Conservation (phyloP, 805 yeast genomes). For the Barnettozyma wickerhamii region DNA sequence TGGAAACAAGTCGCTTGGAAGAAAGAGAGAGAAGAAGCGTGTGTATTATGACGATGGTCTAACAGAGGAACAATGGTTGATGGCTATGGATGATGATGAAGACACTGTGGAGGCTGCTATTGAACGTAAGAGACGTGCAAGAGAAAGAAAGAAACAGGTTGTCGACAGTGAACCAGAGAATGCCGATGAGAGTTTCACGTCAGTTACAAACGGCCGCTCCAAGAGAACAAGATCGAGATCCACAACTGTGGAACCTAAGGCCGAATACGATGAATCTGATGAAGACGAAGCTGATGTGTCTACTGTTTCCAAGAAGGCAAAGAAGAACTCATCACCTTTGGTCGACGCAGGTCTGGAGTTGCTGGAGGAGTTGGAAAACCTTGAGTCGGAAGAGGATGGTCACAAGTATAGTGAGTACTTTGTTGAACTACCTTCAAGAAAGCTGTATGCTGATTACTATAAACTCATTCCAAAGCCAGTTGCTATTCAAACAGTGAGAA, state of each 20-base stretch:
- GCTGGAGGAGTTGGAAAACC: constrained; percentile 39
- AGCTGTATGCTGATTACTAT: constrained; percentile 83
- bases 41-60: constrained; percentile 75
- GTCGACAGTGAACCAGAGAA: constrained; percentile 6
- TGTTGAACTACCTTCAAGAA: constrained; percentile 64
- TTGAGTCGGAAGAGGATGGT: constrained; percentile 41
- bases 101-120: constrained; percentile 35
- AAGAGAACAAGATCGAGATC: constrained; percentile 25
- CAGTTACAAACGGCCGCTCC: constrained; percentile 13
- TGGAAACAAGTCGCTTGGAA: constrained; percentile 53
- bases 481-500: constrained; percentile 58
- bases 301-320: constrained; percentile 17
- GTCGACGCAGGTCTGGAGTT: constrained; percentile 31
- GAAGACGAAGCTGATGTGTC: constrained; percentile 7
- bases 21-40: constrained; percentile 76
- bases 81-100: constrained; percentile 72
- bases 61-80: constrained; percentile 91
- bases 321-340: constrained; percentile 24
- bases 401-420: constrained; percentile 53
- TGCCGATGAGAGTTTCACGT: neutral
- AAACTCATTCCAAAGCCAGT: constrained; percentile 50
- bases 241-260: constrained; percentile 8
- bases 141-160: constrained; percentile 21
- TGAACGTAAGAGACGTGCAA: constrained; percentile 32
- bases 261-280: constrained; percentile 2